Evolutionary conservation across 306 rosid species (phyloP), one percentile per base, ranked within the genome.

Genomic region (Prosopis cineraria): DNA sequence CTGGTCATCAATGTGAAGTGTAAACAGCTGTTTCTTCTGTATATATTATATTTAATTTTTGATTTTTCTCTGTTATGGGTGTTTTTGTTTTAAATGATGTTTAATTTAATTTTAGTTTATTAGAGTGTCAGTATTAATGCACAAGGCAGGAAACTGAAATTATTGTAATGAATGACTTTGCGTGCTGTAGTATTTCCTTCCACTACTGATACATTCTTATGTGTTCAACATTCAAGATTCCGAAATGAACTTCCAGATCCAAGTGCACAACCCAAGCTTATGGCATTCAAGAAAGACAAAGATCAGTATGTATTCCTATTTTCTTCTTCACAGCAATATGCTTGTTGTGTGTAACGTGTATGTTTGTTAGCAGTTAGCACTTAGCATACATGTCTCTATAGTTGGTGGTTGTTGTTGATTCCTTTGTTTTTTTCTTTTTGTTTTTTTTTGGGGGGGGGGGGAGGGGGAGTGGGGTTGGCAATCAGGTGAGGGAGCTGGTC

Each of bases 211-310:
- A 63, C 68, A 36, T 52, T 82, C 44, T 47, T 58, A 63, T 83
- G 25, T 77, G 6, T 75, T 84, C 81, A 76, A 30, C 45, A 63
- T 79, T 75, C 31, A 77, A 95, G 99, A 71, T 95, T 95, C 80
- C 96, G 99, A 65, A 95, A 93, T 82, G 99, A 95, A 78, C 99
- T 95, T 79, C 99, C 98, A 20, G 99, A 95, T 85, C 94, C 94
- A 50, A 88, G 97, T 86, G 99, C 99, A 69, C 99, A 95, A 77
- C 99, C 99, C 17, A 95, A 95, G 90, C 97, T 95, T 43, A 87
- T 91, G 98, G 86, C 98, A 3, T 72, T 89, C 87, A 89, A 86
- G 88, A 95, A 87, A 76, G 99, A 95, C 48, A 91, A 86, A 81
- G 98, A 95, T 77, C 97, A 88, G 99, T 93, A 95, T 17, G 98